Evolutionary conservation across 768 basidiomycete species (phyloP), one percentile per base, ranked within the genome.

Genomic region (Pulveroboletus sp.): DNA sequence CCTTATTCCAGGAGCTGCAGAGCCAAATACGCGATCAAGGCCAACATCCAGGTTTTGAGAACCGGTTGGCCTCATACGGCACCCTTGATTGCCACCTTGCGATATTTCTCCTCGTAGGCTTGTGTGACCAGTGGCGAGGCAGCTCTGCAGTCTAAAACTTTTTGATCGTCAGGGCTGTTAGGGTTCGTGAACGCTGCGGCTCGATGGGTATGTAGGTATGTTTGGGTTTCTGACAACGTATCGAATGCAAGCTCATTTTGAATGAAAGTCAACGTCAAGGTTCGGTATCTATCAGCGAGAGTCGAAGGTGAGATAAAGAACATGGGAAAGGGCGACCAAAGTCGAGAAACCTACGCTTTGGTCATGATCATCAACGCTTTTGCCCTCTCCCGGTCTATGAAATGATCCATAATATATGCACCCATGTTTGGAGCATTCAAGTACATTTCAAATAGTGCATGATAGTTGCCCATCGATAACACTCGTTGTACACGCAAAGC

Each of bases 331-430:
- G 24, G 6, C 21, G 14, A 46, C 1, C 3, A 26, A 2, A 9
- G n/a, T 14, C 11, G 15, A 8, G 43, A 17, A 32, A 79, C 94
- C 62, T 59, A 98, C 96, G 90, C 88, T 80, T 89, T 96, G 28
- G 89, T 81, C 73, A 99, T 94, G 57, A 88, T 82, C 64, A 92
- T 81, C 53, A 99, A 67, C 2, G 93, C 93, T 51, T 82, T 81
- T 49, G 87, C 79, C 51, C 96, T 75, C 72, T 98, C 96, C 60
- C 96, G 80, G 61, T 84, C 82, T 61, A 97, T 87, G 68, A 98
- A 97, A 68, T 97, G 93, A 70, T 98, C 96, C 91, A 99, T 96
- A 63, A 99, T 93, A 69, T 98, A 98, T 47, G 82, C 93, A 35
- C 93, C 92, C 96, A 98, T 98, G 64, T 95, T 93, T 26, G 93